Evolutionary conservation across 106 monocot genomes (phyloP).

Genomic region (Allium sativum): DNA sequence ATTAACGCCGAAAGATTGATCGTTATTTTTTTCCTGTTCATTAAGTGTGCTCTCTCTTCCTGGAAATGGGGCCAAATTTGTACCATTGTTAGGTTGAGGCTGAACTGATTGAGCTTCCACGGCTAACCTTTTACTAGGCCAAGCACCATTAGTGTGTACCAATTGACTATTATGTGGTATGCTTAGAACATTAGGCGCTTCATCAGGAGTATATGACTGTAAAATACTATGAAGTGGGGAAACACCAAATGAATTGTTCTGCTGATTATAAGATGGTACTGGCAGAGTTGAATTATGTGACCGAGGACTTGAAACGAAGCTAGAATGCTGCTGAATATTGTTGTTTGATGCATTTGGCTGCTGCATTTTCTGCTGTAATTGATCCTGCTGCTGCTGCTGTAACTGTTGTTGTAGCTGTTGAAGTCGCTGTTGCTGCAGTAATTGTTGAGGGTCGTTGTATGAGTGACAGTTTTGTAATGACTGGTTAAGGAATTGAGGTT

Average conservation of each 20-base stretch:
- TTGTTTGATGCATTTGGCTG: slow-evolving; percentile 23
- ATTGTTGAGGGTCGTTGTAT: slow-evolving; percentile 24
- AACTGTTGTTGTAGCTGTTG: slow-evolving; percentile 25
- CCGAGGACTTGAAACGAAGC: slow-evolving; percentile 27
- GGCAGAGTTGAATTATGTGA: slow-evolving; percentile 20
- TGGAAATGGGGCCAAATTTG: slow-evolving; percentile 37
- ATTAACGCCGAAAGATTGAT: slow-evolving; percentile 71
- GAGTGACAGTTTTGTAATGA: slow-evolving; percentile 15
- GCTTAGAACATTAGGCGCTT: slow-evolving; percentile 35
- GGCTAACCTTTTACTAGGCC: slow-evolving; percentile 56
- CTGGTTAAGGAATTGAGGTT: slow-evolving; percentile 13
- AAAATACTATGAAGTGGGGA: slow-evolving; percentile 48
- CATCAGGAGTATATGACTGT: slow-evolving; percentile 57
- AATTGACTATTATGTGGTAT: slow-evolving; percentile 33
- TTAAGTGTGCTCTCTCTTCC: slow-evolving; percentile 37
- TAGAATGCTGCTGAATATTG: slow-evolving; percentile 38
- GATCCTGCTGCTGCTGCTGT: slow-evolving; percentile 18
- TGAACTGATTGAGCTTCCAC: slow-evolving; percentile 31
- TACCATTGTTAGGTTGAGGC: slow-evolving; percentile 20
- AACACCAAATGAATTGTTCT: slow-evolving; percentile 25
- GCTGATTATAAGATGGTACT: slow-evolving; percentile 32
- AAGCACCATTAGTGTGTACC: slow-evolving; percentile 17
- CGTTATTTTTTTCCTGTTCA: slow-evolving; percentile 39
- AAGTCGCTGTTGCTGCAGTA: slow-evolving; percentile 10
- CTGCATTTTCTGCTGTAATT: slow-evolving; percentile 11